Percentiles rank a stretch among this genome's conserved stretches.
These are phyloP conservation scores for Fraxinus xanthoxyloides DNA, from an alignment of 305 asterid genomes.

Conservation along the genomic window DNA sequence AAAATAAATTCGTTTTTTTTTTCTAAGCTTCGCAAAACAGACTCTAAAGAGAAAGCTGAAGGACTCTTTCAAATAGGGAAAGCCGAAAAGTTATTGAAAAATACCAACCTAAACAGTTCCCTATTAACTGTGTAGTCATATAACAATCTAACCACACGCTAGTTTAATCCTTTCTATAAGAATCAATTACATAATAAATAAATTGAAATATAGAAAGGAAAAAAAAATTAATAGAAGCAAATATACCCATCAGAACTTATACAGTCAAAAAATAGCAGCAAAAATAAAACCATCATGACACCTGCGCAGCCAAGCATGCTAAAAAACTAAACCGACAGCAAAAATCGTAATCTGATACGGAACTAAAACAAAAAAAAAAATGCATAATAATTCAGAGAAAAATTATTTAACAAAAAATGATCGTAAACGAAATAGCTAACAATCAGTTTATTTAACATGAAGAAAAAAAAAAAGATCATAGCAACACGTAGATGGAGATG, in stretches of 20 bases:
- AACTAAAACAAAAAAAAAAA: not conserved
- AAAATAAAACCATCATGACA: not conserved
- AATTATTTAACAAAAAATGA: not conserved
- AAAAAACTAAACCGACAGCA: not conserved
- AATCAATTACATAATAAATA: not conserved
- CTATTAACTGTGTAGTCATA: not conserved
- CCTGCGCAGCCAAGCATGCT: not conserved
- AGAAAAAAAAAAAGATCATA: not conserved
- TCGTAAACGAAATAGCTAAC: constrained; percentile 9
- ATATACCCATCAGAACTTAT: not conserved
- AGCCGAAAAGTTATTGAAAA: not conserved
- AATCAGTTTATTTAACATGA: not conserved
- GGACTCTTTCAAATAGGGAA: not conserved
- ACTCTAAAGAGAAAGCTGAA: not conserved
- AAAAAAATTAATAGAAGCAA: not conserved
- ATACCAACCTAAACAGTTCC: not conserved
- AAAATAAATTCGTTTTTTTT: not conserved
- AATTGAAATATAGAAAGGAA: not conserved
- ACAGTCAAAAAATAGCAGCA: not conserved
- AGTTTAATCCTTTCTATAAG: not conserved
- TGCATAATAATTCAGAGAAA: not conserved
- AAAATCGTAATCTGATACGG: not conserved
- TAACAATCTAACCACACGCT: not conserved
- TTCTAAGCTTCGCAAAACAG: not conserved
- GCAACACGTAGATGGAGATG: not conserved